Evolutionary conservation across 306 rosid genomes (phyloP).

Genomic region (Dryas drummondii): DNA sequence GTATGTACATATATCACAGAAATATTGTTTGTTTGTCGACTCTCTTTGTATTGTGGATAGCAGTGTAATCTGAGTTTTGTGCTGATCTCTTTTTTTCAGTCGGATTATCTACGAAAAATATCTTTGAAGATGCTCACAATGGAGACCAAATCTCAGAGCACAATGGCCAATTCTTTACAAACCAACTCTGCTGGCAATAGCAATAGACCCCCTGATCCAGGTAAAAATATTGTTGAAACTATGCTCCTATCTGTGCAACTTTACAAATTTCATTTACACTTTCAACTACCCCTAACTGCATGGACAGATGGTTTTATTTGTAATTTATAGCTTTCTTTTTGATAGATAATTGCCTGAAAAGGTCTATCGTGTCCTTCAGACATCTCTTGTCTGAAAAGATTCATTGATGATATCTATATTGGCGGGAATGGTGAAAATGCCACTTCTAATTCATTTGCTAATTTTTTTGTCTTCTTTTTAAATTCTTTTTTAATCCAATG

Average conservation of each 20-base stretch:
- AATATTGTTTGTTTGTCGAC: not conserved
- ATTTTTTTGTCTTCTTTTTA: not conserved
- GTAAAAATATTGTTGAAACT: constrained; percentile 25
- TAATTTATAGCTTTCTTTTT: not conserved
- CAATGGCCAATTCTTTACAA: constrained; percentile 36
- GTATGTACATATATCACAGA: not conserved
- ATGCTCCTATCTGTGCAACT: not conserved
- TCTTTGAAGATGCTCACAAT: constrained; percentile 40
- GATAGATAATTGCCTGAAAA: not conserved
- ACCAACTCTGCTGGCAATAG: constrained; percentile 44
- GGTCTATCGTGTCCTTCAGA: not conserved
- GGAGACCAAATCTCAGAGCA: constrained; percentile 60
- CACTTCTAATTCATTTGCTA: not conserved
- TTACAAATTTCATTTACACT: not conserved
- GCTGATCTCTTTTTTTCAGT: constrained; percentile 11
- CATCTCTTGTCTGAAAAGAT: not conserved
- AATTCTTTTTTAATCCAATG: too few species aligned
- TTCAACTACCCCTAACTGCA: not conserved
- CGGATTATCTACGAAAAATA: constrained; percentile 40
- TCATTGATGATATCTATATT: not conserved
- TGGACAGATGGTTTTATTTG: not conserved
- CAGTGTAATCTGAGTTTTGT: too few species aligned
- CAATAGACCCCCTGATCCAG: constrained; percentile 56
- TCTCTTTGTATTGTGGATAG: not conserved
- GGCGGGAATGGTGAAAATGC: not conserved